Evolutionary conservation across 208 protist species (phyloP).

Genomic region (Lotmaria passim): DNA sequence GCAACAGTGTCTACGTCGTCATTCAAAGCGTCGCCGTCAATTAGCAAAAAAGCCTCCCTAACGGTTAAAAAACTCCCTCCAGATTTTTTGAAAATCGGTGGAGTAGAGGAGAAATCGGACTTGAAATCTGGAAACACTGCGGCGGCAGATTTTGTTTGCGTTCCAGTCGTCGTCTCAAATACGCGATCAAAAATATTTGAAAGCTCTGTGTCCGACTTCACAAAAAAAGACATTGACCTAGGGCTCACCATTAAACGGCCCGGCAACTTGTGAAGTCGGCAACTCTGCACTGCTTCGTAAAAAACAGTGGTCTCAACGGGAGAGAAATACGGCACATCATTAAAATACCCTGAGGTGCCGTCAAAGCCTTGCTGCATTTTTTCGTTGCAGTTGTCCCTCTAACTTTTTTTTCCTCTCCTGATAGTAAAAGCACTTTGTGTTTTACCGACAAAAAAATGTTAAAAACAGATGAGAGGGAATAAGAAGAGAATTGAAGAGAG

Average conservation of each 20-base stretch:
- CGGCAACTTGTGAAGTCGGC: slow-evolving; percentile 58
- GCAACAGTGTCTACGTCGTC: neutral
- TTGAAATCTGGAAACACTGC: slow-evolving; percentile 31
- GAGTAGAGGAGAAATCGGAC: slow-evolving; percentile 17
- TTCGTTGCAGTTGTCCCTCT: too few relatives aligned
- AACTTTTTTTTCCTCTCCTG: too few relatives aligned
- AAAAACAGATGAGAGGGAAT: too few relatives aligned
- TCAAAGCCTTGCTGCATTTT: slow-evolving; percentile 31
- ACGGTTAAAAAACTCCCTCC: slow-evolving; percentile 24
- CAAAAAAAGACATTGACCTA: slow-evolving; percentile 53
- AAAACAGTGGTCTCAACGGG: slow-evolving; percentile 70
- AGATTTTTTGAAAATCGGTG: slow-evolving; percentile 17
- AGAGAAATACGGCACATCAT: slow-evolving; percentile 72
- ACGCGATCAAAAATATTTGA: slow-evolving; percentile 1
- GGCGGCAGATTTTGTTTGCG: slow-evolving; percentile 2
- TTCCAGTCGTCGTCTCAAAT: slow-evolving; percentile 14
- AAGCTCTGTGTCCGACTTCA: slow-evolving; percentile 24
- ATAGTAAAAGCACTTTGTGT: too few relatives aligned
- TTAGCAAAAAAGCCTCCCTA: slow-evolving; percentile 15
- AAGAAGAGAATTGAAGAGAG: too few relatives aligned
- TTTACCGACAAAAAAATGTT: too few relatives aligned
- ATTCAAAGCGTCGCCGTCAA: neutral
- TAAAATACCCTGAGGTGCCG: slow-evolving; percentile 58
- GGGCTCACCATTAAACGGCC: slow-evolving; percentile 54
- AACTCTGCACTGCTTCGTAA: slow-evolving; percentile 53